A percentile compares a stretch with the other conserved stretches of the same genome.
Evolutionary conservation across 768 basidiomycete species (phyloP).

Genomic region (Hericium rajendrae): DNA sequence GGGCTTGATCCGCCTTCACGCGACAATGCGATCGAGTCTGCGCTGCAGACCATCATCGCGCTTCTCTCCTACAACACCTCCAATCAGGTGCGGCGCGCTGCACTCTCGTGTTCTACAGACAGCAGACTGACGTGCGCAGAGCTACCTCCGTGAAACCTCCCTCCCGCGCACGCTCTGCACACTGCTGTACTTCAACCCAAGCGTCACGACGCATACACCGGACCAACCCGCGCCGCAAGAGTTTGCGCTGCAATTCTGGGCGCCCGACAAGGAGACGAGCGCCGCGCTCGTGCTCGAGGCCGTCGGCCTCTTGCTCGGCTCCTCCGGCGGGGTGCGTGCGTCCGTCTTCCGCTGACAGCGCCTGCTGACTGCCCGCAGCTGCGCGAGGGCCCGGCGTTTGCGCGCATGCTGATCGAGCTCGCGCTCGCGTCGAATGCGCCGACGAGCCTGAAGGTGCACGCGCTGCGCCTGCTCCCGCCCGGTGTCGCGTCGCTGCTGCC

Average conservation of each 20-base stretch:
- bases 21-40: constrained; percentile 64
- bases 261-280: constrained; percentile 80
- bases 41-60: constrained; percentile 78
- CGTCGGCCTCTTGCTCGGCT: constrained; percentile 77
- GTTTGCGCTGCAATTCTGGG: constrained; percentile 96
- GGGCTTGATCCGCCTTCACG: constrained; percentile 75
- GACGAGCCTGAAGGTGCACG: constrained; percentile 78
- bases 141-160: constrained; percentile 89
- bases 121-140: constrained; percentile 38
- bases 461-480: constrained; percentile 50
- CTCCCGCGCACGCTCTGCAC: constrained; percentile 59
- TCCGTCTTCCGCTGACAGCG: neutral
- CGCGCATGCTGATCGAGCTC: constrained; percentile 78
- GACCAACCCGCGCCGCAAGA: constrained; percentile 66
- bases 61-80: constrained; percentile 87
- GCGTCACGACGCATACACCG: constrained; percentile 30
- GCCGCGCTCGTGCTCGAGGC: constrained; percentile 71
- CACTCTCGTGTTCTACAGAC: neutral
- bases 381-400: constrained; percentile 47
- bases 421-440: constrained; percentile 94
- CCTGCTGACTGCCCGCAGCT: constrained; percentile 28
- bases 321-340: constrained; percentile 55
- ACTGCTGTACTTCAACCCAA: constrained; percentile 62
- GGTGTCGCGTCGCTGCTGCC: constrained; percentile 53
- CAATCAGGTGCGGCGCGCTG: constrained; percentile 61